phyloP scores from a whole-genome alignment of 257 asterid genomes.

The Nicotiana sylvestris region DNA sequence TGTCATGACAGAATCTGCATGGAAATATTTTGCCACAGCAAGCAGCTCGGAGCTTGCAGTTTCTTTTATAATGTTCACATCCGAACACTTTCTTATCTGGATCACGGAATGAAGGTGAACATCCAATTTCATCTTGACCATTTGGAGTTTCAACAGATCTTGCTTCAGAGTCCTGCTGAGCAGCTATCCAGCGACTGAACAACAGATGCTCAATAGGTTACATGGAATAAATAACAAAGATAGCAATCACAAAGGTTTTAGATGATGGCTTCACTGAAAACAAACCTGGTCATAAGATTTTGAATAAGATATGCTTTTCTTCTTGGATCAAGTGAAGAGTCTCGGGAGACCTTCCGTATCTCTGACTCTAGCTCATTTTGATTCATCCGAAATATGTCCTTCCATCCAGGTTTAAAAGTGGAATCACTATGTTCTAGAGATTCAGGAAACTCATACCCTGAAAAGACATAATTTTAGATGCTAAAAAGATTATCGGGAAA shows the following conservation, averaged over 20 bases:
- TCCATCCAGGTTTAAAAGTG: slow-evolving; percentile 98
- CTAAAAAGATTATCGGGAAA: slow-evolving; percentile 9
- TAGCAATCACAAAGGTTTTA: background rate
- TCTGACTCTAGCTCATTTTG: slow-evolving; percentile 98
- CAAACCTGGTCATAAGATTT: slow-evolving; percentile 91
- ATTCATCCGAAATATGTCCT: slow-evolving; percentile 92
- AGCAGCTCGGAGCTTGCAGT: slow-evolving; percentile 96
- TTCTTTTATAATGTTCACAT: slow-evolving; percentile 95
- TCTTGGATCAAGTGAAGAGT: slow-evolving; percentile 93
- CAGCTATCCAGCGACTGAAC: slow-evolving; percentile 92
- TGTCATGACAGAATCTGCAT: slow-evolving; percentile 96
- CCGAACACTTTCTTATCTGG: slow-evolving; percentile 68
- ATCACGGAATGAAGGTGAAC: slow-evolving; percentile 77
- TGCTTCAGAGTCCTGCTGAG: slow-evolving; percentile 82
- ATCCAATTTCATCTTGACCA: slow-evolving; percentile 55
- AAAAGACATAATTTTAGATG: slow-evolving; percentile 3
- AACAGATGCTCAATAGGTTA: slow-evolving; percentile 21
- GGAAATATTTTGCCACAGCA: slow-evolving; percentile 86
- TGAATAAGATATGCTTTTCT: slow-evolving; percentile 94
- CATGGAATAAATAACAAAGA: slow-evolving; percentile 15
- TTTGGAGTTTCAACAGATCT: slow-evolving; percentile 42
- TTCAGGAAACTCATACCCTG: slow-evolving; percentile 64
- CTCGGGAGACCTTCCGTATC: slow-evolving; percentile 90
- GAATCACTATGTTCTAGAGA: slow-evolving; percentile 63
- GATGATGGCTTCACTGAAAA: slow-evolving; percentile 8